Evolutionary conservation across 2,329 filamentous ascomycete species (phyloP).

Genomic region (Drechslerella dactyloides): DNA sequence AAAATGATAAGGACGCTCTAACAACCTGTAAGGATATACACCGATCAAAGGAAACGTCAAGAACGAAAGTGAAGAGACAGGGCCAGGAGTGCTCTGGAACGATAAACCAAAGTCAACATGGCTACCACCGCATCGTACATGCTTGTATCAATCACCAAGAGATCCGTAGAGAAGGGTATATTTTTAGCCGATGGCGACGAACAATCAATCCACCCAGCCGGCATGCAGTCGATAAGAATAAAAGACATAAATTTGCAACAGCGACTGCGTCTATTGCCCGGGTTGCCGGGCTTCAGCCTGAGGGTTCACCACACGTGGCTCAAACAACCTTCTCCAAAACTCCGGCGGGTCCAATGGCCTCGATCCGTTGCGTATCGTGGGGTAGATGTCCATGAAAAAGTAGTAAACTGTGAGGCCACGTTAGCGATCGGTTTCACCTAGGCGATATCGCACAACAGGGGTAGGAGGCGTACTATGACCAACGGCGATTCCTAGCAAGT

Average conservation of each 20-base stretch:
- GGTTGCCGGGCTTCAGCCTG: slow-evolving; percentile 13
- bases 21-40: background rate
- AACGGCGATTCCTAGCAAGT: slow-evolving; percentile 92
- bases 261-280: slow-evolving; percentile 16
- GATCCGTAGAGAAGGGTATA: background rate
- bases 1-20: slow-evolving; percentile 27
- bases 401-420: slow-evolving; percentile 73
- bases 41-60: background rate
- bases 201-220: background rate
- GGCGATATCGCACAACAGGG: background rate
- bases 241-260: background rate
- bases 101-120: background rate
- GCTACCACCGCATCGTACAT: background rate
- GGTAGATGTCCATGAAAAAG: slow-evolving; percentile 97
- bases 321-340: slow-evolving; percentile 90
- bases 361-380: slow-evolving; percentile 81
- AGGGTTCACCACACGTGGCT: slow-evolving; percentile 57
- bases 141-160: background rate
- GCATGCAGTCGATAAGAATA: background rate
- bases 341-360: slow-evolving; percentile 84
- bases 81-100: background rate
- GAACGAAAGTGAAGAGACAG: background rate
- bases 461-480: slow-evolving; percentile 69
- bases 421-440: background rate
- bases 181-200: background rate